These are phyloP conservation scores for Xerocomellus chrysenteron DNA, from an alignment of 768 basidiomycete genomes.

Conservation along the genomic window DNA sequence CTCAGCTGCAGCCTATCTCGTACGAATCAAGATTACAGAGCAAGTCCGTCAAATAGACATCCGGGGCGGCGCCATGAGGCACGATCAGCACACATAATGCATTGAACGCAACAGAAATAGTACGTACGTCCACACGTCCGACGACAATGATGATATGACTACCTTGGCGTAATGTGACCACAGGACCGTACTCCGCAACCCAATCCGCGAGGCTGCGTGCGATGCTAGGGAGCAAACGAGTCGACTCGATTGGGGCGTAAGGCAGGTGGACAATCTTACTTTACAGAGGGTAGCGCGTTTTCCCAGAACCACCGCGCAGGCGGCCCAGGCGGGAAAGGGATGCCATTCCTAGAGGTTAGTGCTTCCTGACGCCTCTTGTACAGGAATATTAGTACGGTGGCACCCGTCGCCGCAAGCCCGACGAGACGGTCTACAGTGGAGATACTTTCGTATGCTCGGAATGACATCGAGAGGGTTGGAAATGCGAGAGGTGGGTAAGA, in stretches of 20 bases:
- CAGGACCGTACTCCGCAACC: constrained; percentile 56
- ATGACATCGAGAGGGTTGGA: not conserved
- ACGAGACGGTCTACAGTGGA: not conserved
- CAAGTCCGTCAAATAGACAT: not conserved
- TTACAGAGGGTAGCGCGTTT: constrained; percentile 14
- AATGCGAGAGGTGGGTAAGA: not conserved
- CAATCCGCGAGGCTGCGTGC: constrained; percentile 45
- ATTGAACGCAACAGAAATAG: not conserved
- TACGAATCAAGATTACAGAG: not conserved
- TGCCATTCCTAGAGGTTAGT: not conserved
- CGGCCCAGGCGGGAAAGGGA: constrained; percentile 27
- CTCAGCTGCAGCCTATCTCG: constrained; percentile 49
- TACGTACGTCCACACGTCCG: constrained; percentile 21
- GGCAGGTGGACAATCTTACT: constrained; percentile 10
- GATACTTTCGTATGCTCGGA: not conserved
- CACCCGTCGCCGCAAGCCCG: not conserved
- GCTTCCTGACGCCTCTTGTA: constrained; percentile 1
- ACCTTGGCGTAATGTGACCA: constrained; percentile 54
- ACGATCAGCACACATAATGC: not conserved
- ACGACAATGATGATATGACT: constrained; percentile 17
- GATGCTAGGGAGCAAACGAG: not conserved
- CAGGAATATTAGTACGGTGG: not conserved
- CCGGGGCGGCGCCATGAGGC: not conserved
- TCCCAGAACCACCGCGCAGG: constrained; percentile 27
- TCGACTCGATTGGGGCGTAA: not conserved